Conservation (phyloP, 768 basidiomycete species). For the Chalciporus chontae region DNA sequence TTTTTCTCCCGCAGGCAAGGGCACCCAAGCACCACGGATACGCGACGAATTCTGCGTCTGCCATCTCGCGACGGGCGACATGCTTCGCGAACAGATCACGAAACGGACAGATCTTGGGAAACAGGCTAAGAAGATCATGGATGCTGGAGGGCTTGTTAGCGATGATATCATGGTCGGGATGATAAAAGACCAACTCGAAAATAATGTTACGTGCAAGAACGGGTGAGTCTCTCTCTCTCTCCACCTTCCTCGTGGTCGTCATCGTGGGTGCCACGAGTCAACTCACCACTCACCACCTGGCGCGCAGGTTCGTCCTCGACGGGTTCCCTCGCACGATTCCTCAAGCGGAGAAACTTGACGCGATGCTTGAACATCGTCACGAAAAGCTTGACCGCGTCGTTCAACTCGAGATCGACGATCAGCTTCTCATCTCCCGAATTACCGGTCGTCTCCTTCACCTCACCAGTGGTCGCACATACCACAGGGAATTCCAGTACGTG, state of each 20-base stretch:
- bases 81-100: slow-evolving; percentile 92
- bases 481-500: slow-evolving; percentile 89
- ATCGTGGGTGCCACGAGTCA: background rate
- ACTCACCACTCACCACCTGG: background rate
- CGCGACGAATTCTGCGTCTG: slow-evolving; percentile 92
- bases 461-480: slow-evolving; percentile 86
- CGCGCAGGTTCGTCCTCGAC: slow-evolving; percentile 92
- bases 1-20: slow-evolving; percentile 67
- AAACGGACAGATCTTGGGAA: slow-evolving; percentile 84
- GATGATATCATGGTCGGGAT: slow-evolving; percentile 98
- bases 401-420: slow-evolving; percentile 89
- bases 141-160: slow-evolving; percentile 88
- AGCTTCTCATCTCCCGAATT: slow-evolving; percentile 94
- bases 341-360: slow-evolving; percentile 93
- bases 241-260: too few relatives aligned
- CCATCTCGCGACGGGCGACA: slow-evolving; percentile 98
- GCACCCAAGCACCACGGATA: slow-evolving; percentile 95
- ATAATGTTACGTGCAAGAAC: slow-evolving; percentile 89
- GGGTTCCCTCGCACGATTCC: slow-evolving; percentile 99
- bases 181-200: slow-evolving; percentile 93
- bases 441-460: slow-evolving; percentile 95
- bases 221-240: slow-evolving; percentile 58
- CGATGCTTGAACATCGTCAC: slow-evolving; percentile 77
- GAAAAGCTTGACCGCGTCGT: slow-evolving; percentile 93
- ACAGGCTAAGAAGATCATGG: slow-evolving; percentile 97